Evolutionary conservation across 805 yeast genomes (phyloP).

Genomic region (Cyberlindnera xishuangbannaensis): DNA sequence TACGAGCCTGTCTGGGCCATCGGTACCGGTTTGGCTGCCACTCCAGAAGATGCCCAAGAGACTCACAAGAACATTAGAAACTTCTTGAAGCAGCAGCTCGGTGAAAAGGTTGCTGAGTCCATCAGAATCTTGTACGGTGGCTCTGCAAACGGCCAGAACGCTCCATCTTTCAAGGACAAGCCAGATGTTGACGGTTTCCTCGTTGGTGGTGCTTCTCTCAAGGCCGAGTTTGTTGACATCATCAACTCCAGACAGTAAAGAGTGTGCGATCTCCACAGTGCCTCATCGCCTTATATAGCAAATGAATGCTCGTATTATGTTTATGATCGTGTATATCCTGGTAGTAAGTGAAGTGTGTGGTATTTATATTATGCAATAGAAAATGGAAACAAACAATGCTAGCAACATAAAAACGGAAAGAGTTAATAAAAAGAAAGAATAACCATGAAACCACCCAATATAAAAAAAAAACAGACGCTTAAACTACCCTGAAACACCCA

Average conservation of each 20-base stretch:
- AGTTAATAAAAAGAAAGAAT: too few relatives aligned
- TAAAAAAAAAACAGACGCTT: too few relatives aligned
- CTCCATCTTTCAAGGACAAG: conserved; percentile 84
- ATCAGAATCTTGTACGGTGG: conserved; percentile 97
- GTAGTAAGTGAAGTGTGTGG: too few relatives aligned
- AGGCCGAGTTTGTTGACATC: conserved; percentile 96
- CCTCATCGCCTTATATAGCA: background rate
- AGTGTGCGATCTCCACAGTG: background rate
- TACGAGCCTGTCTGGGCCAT: conserved; percentile 99
- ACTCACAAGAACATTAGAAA: conserved; percentile 87
- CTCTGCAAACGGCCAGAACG: conserved; percentile 93
- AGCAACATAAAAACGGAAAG: too few relatives aligned
- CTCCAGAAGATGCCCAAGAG: conserved; percentile 96
- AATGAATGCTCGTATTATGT: too few relatives aligned
- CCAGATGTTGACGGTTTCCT: conserved; percentile 96
- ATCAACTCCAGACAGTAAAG: conserved; percentile 79
- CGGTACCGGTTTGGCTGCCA: conserved; percentile 98
- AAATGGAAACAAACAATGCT: too few relatives aligned
- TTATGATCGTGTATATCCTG: too few relatives aligned
- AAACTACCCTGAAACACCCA: too few relatives aligned
- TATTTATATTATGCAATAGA: too few relatives aligned
- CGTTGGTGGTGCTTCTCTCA: conserved; percentile 98
- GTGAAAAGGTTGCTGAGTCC: conserved; percentile 67
- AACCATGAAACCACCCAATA: too few relatives aligned
- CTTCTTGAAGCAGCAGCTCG: conserved; percentile 71